phyloP scores from a whole-genome alignment of 1,284 basidiomycete genomes.

The Fomitopsis pinicola region DNA sequence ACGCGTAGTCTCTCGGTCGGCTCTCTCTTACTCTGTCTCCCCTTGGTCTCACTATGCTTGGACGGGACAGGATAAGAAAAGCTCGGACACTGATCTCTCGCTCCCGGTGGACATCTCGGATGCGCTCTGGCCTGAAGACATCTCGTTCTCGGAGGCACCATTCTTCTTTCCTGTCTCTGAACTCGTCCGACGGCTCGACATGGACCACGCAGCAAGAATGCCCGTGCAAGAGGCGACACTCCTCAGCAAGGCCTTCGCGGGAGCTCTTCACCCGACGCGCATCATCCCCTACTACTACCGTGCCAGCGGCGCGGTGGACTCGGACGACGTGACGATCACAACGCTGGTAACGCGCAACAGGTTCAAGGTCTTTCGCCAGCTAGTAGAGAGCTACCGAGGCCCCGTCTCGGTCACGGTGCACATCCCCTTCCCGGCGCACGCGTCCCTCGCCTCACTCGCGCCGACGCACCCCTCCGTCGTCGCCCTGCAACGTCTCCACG shows the following conservation, averaged over 20 bases:
- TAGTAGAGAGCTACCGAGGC: conserved; percentile 72
- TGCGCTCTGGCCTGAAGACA: conserved; percentile 6
- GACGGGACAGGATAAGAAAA: background rate
- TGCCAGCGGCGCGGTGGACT: conserved; percentile 43
- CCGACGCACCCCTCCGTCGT: conserved; percentile 24
- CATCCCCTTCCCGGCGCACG: conserved; percentile 36
- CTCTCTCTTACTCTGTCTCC: background rate
- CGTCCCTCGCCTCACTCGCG: conserved; percentile 21
- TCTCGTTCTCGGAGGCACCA: background rate
- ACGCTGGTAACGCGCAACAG: conserved; percentile 80
- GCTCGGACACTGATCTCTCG: background rate
- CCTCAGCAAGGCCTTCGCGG: conserved; percentile 64
- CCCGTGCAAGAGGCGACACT: conserved; percentile 22
- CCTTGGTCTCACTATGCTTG: background rate
- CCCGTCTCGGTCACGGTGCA: conserved; percentile 83
- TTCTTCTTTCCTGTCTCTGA: conserved; percentile 1
- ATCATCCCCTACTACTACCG: conserved; percentile 80
- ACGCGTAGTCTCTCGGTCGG: background rate
- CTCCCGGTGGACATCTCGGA: conserved; percentile 4
- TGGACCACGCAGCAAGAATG: background rate
- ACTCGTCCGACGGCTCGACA: background rate
- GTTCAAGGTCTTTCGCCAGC: conserved; percentile 63
- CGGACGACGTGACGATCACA: conserved; percentile 76
- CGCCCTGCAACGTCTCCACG: conserved; percentile 56
- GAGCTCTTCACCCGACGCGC: conserved; percentile 64